Evolutionary conservation across 495 filamentous ascomycete species (phyloP).

Genomic region (Aspergillus mulundensis): DNA sequence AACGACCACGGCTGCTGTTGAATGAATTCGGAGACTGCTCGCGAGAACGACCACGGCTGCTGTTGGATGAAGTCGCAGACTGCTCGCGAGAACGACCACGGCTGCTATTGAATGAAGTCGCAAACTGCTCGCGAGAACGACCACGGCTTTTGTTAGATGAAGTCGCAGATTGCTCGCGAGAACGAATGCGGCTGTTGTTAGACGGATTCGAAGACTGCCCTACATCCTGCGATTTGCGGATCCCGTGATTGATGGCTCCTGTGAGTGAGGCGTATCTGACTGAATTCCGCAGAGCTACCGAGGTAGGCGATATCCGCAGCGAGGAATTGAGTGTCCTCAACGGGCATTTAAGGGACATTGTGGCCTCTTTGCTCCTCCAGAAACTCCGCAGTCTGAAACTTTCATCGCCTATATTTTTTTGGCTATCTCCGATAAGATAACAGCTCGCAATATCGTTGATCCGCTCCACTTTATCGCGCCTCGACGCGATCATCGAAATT

Average conservation of each 20-base stretch:
- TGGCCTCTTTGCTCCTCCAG: neutral
- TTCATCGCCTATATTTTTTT: neutral
- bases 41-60: neutral
- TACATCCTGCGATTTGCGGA: conserved; percentile 35
- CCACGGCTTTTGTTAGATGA: neutral
- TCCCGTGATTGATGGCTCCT: conserved; percentile 52
- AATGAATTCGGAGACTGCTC: too few relatives aligned
- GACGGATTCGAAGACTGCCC: neutral
- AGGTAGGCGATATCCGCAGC: conserved; percentile 2
- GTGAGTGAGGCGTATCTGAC: conserved; percentile 49
- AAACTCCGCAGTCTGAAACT: neutral
- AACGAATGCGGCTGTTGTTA: neutral
- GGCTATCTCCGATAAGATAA: conserved; percentile 20
- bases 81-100: too few relatives aligned
- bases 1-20: too few relatives aligned
- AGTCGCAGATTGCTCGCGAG: conserved; percentile 5
- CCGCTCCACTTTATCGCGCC: neutral
- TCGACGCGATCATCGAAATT: neutral
- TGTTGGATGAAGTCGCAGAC: neutral
- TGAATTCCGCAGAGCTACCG: neutral
- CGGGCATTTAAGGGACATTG: conserved; percentile 10
- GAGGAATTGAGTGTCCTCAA: conserved; percentile 3
- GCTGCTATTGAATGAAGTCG: too few relatives aligned
- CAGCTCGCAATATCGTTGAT: conserved; percentile 11
- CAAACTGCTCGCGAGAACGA: conserved; percentile 5